phyloP scores from a whole-genome alignment of 495 filamentous ascomycete species.

The Penicillium crystallinum region DNA sequence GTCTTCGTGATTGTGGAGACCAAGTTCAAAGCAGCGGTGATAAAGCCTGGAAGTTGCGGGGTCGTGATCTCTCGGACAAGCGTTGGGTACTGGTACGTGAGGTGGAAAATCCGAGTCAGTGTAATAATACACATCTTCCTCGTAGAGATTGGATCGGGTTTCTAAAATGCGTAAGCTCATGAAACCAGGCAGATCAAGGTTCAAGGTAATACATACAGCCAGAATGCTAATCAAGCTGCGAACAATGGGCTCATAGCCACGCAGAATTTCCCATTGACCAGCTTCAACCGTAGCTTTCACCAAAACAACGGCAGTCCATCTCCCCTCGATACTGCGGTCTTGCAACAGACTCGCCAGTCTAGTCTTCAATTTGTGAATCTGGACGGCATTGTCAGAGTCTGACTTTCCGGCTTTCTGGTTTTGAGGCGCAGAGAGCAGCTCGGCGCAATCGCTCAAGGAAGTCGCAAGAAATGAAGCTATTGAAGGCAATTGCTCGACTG shows the following conservation, averaged over 20 bases:
- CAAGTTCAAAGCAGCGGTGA: slow-evolving; percentile 65
- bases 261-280: slow-evolving; percentile 73
- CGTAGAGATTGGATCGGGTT: slow-evolving; percentile 63
- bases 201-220: slow-evolving; percentile 45
- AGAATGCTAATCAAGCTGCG: slow-evolving; percentile 64
- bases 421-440: slow-evolving; percentile 48
- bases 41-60: slow-evolving; percentile 68
- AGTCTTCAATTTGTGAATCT: slow-evolving; percentile 74
- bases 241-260: slow-evolving; percentile 65
- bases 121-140: slow-evolving; percentile 71
- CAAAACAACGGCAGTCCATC: slow-evolving; percentile 71
- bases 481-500: slow-evolving; percentile 57
- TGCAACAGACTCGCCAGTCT: slow-evolving; percentile 69
- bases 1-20: slow-evolving; percentile 41
- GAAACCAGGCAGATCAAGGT: not conserved
- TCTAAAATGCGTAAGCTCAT: slow-evolving; percentile 40
- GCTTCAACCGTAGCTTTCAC: slow-evolving; percentile 76
- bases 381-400: slow-evolving; percentile 53
- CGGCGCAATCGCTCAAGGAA: slow-evolving; percentile 56
- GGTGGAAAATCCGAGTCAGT: slow-evolving; percentile 72
- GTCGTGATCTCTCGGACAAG: slow-evolving; percentile 84
- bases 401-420: slow-evolving; percentile 46
- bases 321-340: slow-evolving; percentile 63
- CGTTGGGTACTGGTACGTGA: slow-evolving; percentile 74
- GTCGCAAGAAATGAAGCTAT: slow-evolving; percentile 56